Percentiles rank a stretch among this genome's conserved stretches.
Conservation (phyloP, 169 alveolate species). For the Babesia bovis region DNA sequence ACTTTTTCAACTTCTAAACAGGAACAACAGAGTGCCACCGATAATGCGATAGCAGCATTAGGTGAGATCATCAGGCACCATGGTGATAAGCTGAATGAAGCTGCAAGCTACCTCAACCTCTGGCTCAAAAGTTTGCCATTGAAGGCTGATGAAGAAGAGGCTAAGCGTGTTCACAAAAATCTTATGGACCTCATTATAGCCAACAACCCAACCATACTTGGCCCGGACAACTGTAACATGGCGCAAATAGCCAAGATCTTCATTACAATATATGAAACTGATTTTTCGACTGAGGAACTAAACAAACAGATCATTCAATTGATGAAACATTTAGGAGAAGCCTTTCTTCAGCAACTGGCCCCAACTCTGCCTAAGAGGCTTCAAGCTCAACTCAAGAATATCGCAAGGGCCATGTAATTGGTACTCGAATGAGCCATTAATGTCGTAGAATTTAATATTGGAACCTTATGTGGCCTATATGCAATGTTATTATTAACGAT, state of each 20-base stretch:
- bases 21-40: conserved; percentile 79
- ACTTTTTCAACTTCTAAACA: conserved; percentile 46
- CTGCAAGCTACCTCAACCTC: conserved; percentile 67
- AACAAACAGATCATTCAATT: conserved; percentile 72
- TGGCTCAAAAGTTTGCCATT: conserved; percentile 79
- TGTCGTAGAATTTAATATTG: too few species aligned
- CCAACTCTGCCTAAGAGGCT: conserved; percentile 75
- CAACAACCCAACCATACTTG: conserved; percentile 77
- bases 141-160: conserved; percentile 83
- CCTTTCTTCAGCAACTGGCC: conserved; percentile 69
- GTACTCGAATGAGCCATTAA: too few species aligned
- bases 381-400: conserved; percentile 70
- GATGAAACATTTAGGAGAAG: conserved; percentile 75
- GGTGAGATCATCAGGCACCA: conserved; percentile 79
- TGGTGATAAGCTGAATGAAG: conserved; percentile 70
- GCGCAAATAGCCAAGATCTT: conserved; percentile 77
- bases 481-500: too few species aligned
- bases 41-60: conserved; percentile 85
- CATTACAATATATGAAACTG: conserved; percentile 80
- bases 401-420: conserved; percentile 56
- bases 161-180: conserved; percentile 79
- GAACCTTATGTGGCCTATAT: too few species aligned
- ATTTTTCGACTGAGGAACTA: conserved; percentile 77
- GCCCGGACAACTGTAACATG: conserved; percentile 78
- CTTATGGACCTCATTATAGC: conserved; percentile 72